Conservation (phyloP, 2,329 filamentous ascomycete genomes). For the Neodidymelliopsis sp. region DNA sequence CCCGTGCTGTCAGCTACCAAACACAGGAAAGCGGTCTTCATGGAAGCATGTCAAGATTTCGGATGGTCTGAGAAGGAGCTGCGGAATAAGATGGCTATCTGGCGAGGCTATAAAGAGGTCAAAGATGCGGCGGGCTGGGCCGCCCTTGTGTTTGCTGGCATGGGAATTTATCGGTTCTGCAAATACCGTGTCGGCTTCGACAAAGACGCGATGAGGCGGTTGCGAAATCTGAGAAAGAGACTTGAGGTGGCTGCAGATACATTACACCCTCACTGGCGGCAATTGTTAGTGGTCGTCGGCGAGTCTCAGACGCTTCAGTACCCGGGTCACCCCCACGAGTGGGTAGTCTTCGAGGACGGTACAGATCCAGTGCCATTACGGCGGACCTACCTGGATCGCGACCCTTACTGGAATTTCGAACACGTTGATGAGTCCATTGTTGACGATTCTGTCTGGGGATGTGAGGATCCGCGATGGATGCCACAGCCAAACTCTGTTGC, state of each 20-base stretch:
- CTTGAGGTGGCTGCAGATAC: constrained; percentile 64
- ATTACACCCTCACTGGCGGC: constrained; percentile 61
- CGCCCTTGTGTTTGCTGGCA: constrained; percentile 63
- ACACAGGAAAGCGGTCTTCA: constrained; percentile 60
- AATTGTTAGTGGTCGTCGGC: constrained; percentile 58
- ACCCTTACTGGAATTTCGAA: constrained; percentile 57
- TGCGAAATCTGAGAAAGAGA: constrained; percentile 55
- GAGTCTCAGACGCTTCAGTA: constrained; percentile 53
- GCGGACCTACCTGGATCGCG: constrained; percentile 57
- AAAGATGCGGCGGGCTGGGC: constrained; percentile 65
- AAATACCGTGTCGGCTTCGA: constrained; percentile 65
- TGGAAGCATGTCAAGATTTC: constrained; percentile 62
- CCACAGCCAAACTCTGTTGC: constrained; percentile 40
- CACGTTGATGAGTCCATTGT: constrained; percentile 61
- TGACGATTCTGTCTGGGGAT: constrained; percentile 58
- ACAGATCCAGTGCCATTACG: constrained; percentile 54
- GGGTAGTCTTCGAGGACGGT: constrained; percentile 58
- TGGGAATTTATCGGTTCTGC: constrained; percentile 67
- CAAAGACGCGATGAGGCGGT: constrained; percentile 57
- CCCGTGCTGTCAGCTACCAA: constrained; percentile 56
- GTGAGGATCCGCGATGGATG: constrained; percentile 58
- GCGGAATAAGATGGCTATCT: constrained; percentile 61
- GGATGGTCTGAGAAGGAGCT: constrained; percentile 66
- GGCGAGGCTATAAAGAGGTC: constrained; percentile 67
- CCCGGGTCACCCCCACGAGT: constrained; percentile 60